Evolutionary conservation across 225 moss, liverwort and hornwort genomes (phyloP), one percentile per base, ranked within the genome.

Genomic region (Rhytidiadelphus loreus): DNA sequence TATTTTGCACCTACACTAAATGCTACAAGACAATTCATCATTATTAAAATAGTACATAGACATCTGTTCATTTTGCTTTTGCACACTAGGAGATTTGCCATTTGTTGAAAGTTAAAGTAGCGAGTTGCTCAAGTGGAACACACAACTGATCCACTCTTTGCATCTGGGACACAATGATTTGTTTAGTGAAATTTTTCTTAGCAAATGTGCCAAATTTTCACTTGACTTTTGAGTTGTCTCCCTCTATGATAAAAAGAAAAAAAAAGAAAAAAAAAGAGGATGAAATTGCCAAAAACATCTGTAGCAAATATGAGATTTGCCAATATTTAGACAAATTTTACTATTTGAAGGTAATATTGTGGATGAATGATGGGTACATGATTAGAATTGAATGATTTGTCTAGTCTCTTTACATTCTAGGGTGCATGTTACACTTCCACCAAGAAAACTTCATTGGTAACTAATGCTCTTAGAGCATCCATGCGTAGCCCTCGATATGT

Each of bases 361-460:
- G 0, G 19, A 48, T 50, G 32, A 74, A 2, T 73, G 29, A 44
- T 44, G 29, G 30, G 6, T 73, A n/a, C n/a, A 46, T 46, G 46
- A 73, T 10, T 8, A 71, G 9, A 44, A 44, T 44, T 72, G 6
- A 3, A 44, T 73, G 11, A 32, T 75, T 50, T 32, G 2, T 21
- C 1, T 50, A 50, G 7, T 33, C 0, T 33, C 6, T 2, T 52
- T 52, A 21, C 11, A 76, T 33, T 22, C 5, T 13, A 50, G 2
- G 32, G 12, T 0, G 1, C 0, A 0, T 7, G 1, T 32, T 3
- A 28, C 0, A 74, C 32, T 74, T 50, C 7, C 2, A 50, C 4
- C 1, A 50, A 75, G 2, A 74, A 32, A 74, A 48, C 4, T 30
- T 50, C 11, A 12, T 12, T 33, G 2, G 13, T 12, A 75, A 5